Evolutionary conservation across 768 basidiomycete genomes (phyloP).

Genomic region (Phylloporus sp.): DNA sequence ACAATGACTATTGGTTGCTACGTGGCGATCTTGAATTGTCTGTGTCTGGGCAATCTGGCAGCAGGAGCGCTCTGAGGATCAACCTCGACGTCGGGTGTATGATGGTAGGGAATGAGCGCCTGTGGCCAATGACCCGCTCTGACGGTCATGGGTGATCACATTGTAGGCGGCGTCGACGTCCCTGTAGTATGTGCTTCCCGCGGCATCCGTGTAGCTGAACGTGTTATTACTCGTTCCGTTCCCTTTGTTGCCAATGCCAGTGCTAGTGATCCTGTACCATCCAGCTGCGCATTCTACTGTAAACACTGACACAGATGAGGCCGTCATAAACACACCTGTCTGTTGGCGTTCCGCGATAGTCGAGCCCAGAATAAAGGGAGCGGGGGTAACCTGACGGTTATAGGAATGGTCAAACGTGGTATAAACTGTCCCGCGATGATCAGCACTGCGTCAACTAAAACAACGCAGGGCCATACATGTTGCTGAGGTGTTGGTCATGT

Average conservation of each 20-base stretch:
- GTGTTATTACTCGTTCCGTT: constrained; percentile 71
- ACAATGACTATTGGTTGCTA: neutral
- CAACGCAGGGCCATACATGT: constrained; percentile 9
- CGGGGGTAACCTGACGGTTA: constrained; percentile 51
- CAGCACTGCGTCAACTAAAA: neutral
- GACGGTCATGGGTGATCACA: constrained; percentile 55
- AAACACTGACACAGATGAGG: neutral
- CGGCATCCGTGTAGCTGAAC: constrained; percentile 55
- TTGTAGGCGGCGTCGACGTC: constrained; percentile 58
- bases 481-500: constrained; percentile 27
- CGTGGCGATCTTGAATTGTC: constrained; percentile 2
- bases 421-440: constrained; percentile 36
- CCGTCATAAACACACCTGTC: constrained; percentile 40
- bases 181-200: constrained; percentile 61
- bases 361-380: constrained; percentile 55
- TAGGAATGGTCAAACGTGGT: constrained; percentile 67
- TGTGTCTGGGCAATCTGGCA: constrained; percentile 37
- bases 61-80: constrained; percentile 8
- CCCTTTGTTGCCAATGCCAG: constrained; percentile 44
- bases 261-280: constrained; percentile 42
- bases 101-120: constrained; percentile 4
- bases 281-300: constrained; percentile 36
- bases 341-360: constrained; percentile 57
- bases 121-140: constrained; percentile 48
- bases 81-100: neutral